Evolutionary conservation across 768 basidiomycete genomes (phyloP).

Genomic region (Calocera viscosa): DNA sequence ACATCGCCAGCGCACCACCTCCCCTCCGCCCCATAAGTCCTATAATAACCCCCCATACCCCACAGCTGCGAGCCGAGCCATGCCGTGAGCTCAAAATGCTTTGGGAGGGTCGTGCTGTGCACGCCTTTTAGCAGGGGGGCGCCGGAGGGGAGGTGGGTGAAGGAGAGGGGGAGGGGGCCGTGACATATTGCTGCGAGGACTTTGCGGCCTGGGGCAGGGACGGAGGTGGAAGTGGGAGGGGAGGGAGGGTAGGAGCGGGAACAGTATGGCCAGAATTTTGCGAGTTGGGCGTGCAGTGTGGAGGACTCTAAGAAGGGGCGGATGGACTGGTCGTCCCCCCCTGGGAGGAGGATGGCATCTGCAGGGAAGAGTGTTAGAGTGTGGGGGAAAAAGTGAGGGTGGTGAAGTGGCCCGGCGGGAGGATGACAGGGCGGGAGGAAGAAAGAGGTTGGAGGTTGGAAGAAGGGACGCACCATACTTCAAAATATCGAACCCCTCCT

Average conservation of each 20-base stretch:
- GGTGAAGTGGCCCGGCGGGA: too few relatives aligned
- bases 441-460: neutral
- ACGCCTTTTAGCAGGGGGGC: conserved; percentile 2
- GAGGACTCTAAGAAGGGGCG: conserved; percentile 9
- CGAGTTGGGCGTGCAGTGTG: conserved; percentile 5
- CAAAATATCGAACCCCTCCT: neutral
- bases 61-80: conserved; percentile 5
- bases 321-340: conserved; percentile 13
- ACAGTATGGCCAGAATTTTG: neutral
- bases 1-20: conserved; percentile 8
- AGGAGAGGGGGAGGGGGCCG: conserved; percentile 11
- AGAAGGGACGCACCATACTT: neutral
- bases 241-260: neutral
- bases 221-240: too few relatives aligned
- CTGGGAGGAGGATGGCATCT: conserved; percentile 12
- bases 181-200: conserved; percentile 12
- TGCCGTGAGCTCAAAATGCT: conserved; percentile 2
- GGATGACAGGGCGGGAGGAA: too few relatives aligned
- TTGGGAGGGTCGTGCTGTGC: conserved; percentile 11
- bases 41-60: conserved; percentile 10
- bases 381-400: too few relatives aligned
- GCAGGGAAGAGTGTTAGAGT: too few relatives aligned
- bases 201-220: too few relatives aligned
- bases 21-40: conserved; percentile 10
- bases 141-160: neutral